phyloP scores from a whole-genome alignment of 768 basidiomycete genomes.

The Tylopilus sp. region DNA sequence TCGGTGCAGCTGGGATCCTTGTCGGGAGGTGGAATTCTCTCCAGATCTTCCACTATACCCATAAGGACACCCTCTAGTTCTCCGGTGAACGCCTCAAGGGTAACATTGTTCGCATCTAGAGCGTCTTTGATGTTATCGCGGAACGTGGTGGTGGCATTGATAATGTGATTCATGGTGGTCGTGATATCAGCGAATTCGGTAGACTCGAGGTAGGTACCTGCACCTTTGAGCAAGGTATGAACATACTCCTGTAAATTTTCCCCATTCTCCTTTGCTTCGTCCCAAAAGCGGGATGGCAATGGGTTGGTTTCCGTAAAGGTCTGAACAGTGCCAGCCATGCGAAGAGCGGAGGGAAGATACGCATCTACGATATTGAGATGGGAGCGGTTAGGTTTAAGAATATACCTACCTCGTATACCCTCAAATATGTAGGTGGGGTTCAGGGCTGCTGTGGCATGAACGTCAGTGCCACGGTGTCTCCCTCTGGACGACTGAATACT shows the following conservation, averaged over 20 bases:
- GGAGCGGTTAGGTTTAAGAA: neutral
- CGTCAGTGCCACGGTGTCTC: neutral
- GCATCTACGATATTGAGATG: neutral
- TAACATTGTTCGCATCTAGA: slow-evolving; percentile 1
- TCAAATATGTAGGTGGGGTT: neutral
- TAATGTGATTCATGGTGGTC: slow-evolving; percentile 5
- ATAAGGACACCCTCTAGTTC: slow-evolving; percentile 13
- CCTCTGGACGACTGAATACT: neutral
- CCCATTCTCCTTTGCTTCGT: neutral
- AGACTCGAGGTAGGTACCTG: neutral
- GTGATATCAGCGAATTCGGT: neutral
- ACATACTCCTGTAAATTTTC: slow-evolving; percentile 5
- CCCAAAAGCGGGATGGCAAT: slow-evolving; percentile 9
- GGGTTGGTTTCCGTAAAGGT: neutral
- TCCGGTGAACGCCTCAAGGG: neutral
- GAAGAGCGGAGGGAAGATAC: neutral
- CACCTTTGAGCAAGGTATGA: slow-evolving; percentile 2
- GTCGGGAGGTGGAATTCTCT: neutral
- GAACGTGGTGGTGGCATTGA: slow-evolving; percentile 9
- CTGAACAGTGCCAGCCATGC: neutral
- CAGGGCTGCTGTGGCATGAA: neutral
- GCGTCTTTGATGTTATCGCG: slow-evolving; percentile 3
- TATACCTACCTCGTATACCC: neutral
- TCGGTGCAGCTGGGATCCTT: neutral
- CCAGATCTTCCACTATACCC: neutral